A percentile compares a stretch with the other conserved stretches of the same genome.
These are phyloP conservation scores for Knoxdaviesia capensis DNA, from an alignment of 2,329 filamentous ascomycete genomes.

Conservation along the genomic window DNA sequence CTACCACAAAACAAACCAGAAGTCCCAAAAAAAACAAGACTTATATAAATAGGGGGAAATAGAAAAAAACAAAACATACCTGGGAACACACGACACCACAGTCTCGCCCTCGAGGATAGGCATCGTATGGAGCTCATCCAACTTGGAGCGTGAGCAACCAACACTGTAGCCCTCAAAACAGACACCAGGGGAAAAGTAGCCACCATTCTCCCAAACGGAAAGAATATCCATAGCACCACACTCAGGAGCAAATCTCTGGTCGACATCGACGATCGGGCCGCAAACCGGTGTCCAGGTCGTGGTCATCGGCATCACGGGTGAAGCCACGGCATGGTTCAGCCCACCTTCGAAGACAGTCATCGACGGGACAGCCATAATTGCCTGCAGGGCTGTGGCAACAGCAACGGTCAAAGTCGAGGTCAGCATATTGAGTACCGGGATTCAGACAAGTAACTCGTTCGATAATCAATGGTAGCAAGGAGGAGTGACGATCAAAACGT, in stretches of 20 bases:
- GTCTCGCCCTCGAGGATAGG: slow-evolving; percentile 9
- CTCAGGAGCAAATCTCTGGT: slow-evolving; percentile 1
- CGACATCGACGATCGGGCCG: slow-evolving; percentile 1
- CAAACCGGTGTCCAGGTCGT: slow-evolving; percentile 3
- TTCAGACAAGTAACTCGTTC: too few species aligned
- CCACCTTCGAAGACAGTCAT: slow-evolving; percentile 1
- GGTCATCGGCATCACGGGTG: slow-evolving; percentile 2
- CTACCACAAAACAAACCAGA: too few species aligned
- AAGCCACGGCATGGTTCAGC: not conserved
- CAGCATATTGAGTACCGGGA: too few species aligned
- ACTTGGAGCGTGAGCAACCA: slow-evolving; percentile 8
- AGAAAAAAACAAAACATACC: slow-evolving; percentile 5
- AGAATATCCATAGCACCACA: slow-evolving; percentile 3
- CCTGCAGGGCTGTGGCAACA: not conserved
- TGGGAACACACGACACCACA: slow-evolving; percentile 10
- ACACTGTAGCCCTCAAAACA: slow-evolving; percentile 11
- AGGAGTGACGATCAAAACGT: too few species aligned
- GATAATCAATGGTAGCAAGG: too few species aligned
- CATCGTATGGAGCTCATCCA: slow-evolving; percentile 5
- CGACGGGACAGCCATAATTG: not conserved
- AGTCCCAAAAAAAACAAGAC: too few species aligned
- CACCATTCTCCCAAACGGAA: slow-evolving; percentile 8
- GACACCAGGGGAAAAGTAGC: slow-evolving; percentile 12
- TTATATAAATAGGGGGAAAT: not conserved
- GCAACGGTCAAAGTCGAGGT: not conserved